Evolutionary conservation across 1,284 basidiomycete genomes (phyloP).

Genomic region (Naganishia albida): DNA sequence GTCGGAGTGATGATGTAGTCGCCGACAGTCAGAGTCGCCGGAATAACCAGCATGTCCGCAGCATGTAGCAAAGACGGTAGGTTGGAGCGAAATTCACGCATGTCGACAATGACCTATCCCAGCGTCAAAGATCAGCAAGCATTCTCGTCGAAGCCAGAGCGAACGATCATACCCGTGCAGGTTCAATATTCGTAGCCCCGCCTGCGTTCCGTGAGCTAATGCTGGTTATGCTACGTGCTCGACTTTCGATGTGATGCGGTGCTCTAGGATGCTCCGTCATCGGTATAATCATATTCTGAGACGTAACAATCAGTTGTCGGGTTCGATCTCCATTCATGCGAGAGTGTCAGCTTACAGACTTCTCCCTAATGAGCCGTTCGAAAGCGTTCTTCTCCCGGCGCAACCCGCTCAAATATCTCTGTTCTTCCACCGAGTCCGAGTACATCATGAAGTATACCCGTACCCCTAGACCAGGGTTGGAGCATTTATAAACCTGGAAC

Average conservation of each 20-base stretch:
- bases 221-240: slow-evolving; percentile 57
- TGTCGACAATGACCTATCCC: slow-evolving; percentile 84
- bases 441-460: slow-evolving; percentile 97
- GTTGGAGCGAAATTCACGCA: slow-evolving; percentile 93
- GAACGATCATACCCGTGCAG: slow-evolving; percentile 64
- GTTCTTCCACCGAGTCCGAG: slow-evolving; percentile 89
- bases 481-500: slow-evolving; percentile 74
- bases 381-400: slow-evolving; percentile 93
- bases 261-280: slow-evolving; percentile 72
- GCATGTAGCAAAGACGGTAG: slow-evolving; percentile 89
- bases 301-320: neutral
- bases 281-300: slow-evolving; percentile 84
- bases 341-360: slow-evolving; percentile 64
- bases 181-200: slow-evolving; percentile 67
- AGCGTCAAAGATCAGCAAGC: neutral
- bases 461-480: slow-evolving; percentile 74
- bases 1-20: slow-evolving; percentile 95
- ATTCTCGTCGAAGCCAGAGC: neutral
- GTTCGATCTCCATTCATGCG: neutral
- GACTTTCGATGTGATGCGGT: slow-evolving; percentile 43
- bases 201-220: slow-evolving; percentile 84
- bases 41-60: slow-evolving; percentile 75
- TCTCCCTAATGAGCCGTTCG: slow-evolving; percentile 87
- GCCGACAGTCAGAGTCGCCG: slow-evolving; percentile 88
- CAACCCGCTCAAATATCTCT: slow-evolving; percentile 86